Conservation (phyloP, 306 rosid genomes). For the Myrica gale region DNA sequence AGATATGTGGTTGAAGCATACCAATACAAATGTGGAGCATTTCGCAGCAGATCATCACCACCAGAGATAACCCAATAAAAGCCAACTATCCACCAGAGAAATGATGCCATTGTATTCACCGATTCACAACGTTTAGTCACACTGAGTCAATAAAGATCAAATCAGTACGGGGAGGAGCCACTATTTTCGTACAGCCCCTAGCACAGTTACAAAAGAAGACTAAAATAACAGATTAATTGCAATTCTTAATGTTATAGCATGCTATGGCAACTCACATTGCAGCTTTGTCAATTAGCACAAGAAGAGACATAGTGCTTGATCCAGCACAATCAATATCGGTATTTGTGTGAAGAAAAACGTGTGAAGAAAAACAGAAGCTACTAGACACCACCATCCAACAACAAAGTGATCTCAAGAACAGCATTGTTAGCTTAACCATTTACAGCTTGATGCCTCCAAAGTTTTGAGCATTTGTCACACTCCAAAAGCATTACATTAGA, state of each 20-base stretch:
- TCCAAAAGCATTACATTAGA: neutral
- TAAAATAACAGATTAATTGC: neutral
- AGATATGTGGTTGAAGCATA: constrained; percentile 34
- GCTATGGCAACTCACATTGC: neutral
- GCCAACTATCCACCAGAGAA: constrained; percentile 96
- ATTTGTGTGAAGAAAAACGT: neutral
- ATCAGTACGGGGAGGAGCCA: constrained; percentile 35
- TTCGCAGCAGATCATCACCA: constrained; percentile 57
- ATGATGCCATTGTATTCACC: constrained; percentile 73
- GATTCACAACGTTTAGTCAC: constrained; percentile 72
- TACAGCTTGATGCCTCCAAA: neutral
- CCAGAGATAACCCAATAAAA: constrained; percentile 96
- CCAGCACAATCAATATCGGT: neutral
- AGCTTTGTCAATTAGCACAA: neutral
- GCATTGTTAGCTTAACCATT: neutral
- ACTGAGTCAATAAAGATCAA: constrained; percentile 41
- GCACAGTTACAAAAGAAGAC: constrained; percentile 17
- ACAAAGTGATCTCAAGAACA: neutral
- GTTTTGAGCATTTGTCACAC: neutral
- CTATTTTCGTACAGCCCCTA: constrained; percentile 16
- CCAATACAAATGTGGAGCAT: constrained; percentile 93
- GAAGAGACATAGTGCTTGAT: neutral
- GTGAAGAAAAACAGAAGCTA: neutral
- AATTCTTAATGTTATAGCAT: neutral
- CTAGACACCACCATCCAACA: neutral